A percentile compares a stretch with the other conserved stretches of the same genome.
phyloP scores from a whole-genome alignment of 2,329 filamentous ascomycete genomes.

The Neodidymelliopsis sp. region DNA sequence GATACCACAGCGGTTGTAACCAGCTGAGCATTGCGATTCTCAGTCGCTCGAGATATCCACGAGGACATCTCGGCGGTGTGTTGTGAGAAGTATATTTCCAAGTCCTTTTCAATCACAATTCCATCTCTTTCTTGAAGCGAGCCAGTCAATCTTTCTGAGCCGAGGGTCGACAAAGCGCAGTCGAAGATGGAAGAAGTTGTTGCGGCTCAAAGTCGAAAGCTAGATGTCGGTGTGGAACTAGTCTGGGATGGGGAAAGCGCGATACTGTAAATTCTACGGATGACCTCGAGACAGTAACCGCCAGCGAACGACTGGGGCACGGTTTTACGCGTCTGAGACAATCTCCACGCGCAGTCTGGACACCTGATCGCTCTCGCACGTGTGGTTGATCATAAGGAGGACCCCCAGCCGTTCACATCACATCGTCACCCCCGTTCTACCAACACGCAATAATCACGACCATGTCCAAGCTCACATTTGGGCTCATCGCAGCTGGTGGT shows the following conservation, averaged over 20 bases:
- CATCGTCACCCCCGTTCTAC: neutral
- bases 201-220: conserved; percentile 12
- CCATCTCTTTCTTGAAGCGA: conserved; percentile 4
- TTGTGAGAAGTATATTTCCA: neutral
- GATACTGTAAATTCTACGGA: conserved; percentile 13
- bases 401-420: conserved; percentile 1
- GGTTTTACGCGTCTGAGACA: conserved; percentile 48
- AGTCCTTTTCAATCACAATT: conserved; percentile 1
- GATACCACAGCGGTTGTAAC: conserved; percentile 72
- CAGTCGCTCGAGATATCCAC: conserved; percentile 54
- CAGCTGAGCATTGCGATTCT: conserved; percentile 65
- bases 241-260: conserved; percentile 4
- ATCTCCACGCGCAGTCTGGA: conserved; percentile 42
- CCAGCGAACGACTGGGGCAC: conserved; percentile 25
- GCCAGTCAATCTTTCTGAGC: neutral
- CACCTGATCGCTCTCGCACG: conserved; percentile 33
- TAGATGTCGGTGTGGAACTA: conserved; percentile 17
- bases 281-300: conserved; percentile 11
- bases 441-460: conserved; percentile 15
- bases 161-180: neutral
- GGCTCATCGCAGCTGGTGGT: conserved; percentile 57
- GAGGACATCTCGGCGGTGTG: conserved; percentile 49
- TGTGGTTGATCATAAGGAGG: conserved; percentile 25
- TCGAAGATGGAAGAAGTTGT: conserved; percentile 6
- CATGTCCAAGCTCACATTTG: conserved; percentile 61